These are phyloP conservation scores for Erythrophleum ivorense DNA, from an alignment of 331 rosid genomes.

Conservation along the genomic window DNA sequence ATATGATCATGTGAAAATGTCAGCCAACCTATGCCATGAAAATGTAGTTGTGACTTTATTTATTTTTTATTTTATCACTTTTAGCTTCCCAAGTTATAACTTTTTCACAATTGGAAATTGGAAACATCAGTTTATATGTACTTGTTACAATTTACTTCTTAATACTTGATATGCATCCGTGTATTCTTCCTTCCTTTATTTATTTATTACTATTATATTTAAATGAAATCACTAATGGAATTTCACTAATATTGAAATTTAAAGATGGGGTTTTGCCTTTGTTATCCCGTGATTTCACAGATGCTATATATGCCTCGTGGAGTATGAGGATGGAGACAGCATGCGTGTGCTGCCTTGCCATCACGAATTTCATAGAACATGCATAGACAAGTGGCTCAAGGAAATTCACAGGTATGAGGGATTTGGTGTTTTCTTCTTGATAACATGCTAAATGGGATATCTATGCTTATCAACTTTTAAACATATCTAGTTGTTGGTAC, in stretches of 20 bases:
- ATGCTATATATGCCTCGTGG: conserved; percentile 98
- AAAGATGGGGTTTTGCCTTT: conserved; percentile 20
- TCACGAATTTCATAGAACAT: conserved; percentile 87
- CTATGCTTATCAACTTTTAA: conserved; percentile 36
- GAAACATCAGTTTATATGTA: background rate
- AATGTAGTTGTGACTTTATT: too few relatives aligned
- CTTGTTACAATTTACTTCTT: background rate
- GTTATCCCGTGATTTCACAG: conserved; percentile 44
- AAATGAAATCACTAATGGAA: background rate
- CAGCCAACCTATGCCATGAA: too few relatives aligned
- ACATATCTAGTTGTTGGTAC: background rate
- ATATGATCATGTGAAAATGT: background rate
- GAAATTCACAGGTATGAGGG: conserved; percentile 87
- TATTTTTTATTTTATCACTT: background rate
- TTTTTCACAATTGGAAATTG: conserved; percentile 2
- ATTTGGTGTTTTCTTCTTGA: conserved; percentile 1
- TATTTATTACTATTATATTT: conserved; percentile 10
- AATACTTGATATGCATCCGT: background rate
- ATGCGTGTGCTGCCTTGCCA: conserved; percentile 89
- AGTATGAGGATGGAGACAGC: conserved; percentile 94
- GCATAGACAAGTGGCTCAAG: conserved; percentile 97
- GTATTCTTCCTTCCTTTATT: background rate
- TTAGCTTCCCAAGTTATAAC: background rate
- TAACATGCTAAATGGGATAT: conserved; percentile 17
- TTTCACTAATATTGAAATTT: background rate